Base-by-base conservation (phyloP, 2,329 filamentous ascomycete genomes). In the Aspergillus clavatus region DNA sequence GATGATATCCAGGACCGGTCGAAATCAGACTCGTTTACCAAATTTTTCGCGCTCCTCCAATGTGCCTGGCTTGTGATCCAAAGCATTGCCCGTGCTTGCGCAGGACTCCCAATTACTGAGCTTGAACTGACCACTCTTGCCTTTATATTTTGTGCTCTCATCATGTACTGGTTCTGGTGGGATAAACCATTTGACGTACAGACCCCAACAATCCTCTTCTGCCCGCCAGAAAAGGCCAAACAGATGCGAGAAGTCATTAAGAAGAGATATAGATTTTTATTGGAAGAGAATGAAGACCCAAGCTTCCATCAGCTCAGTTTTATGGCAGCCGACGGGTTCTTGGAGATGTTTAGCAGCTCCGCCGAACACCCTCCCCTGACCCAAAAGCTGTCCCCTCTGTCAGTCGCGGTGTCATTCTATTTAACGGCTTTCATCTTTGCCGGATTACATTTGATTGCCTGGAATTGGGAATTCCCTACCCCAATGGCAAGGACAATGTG, bases 81-180 rank as follows among this genome's bases (percentile, higher is more conserved):
- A 23, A 29, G 33, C 14, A 33, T 38, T 16, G 23, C 33, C 11
- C 33, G 41, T 2, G 29, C 41, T 10, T 36, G 14, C n/a, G 22
- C 33, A 10, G 33, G 33, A 14, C 16, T 26, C 29, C 19, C 3
- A 27, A n/a, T 43, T 4, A 37, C 31, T 5, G 22, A 38, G n/a
- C 22, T 43, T 10, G 40, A 43, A 26, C 29, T 43, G 19, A 43
- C 26, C 11, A 37, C 40, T 2, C 31, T 43, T 8, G 40, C 29
- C 7, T 43, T 43, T 35, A 37, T 38, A 12, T 26, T 28, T 5
- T 24, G 29, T 24, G 29, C 40, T 6, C 8, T 43, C 7, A 8
- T 43, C 10, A 43, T 43, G 40, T 43, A 43, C 31, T 29, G 19
- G 6, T 38, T 43, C 19, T 43, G 40, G 40, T 43, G 40, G 29